Evolutionary conservation across 2,329 filamentous ascomycete genomes (phyloP), one percentile per base, ranked within the genome.

Genomic region (Cladophialophora yegresii): DNA sequence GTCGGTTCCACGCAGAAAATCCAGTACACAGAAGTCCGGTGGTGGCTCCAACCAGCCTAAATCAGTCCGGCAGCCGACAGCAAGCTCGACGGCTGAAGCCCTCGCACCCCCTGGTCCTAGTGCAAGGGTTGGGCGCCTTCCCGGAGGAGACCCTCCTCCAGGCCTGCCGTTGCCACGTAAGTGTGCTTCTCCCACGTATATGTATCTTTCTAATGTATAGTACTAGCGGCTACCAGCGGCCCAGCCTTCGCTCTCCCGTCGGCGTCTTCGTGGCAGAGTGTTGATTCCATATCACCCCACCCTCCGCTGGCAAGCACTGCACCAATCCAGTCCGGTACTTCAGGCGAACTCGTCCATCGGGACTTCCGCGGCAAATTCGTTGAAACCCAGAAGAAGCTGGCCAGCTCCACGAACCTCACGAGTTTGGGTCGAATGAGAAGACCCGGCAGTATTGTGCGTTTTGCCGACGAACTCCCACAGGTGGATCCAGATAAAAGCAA

Each of bases 311-410:
- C 55, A 16, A 50, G 57, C 23, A 60, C 51, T 56, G 68, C 58
- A 63, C 67, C 32, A 62, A 67, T 2, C 45, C 58, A 4, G 53
- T 43, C 57, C 10, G 36, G 10, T 16, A 54, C 23, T 65, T 72
- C n/a, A 10, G 49, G 53, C 16, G 59, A 61, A n/a, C 72, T 79
- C 2, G 76, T 78, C 10, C 73, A 76, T 16, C 74, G 72, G 32
- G 72, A 75, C 54, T 79, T 79, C 63, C 75, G 77, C 3, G 65
- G 71, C 6, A 73, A 71, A 30, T 79, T 79, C 60, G 74, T 73
- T 6, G 74, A 78, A 66, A 71, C 58, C 4, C 69, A 69, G 54
- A 69, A 68, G 40, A 63, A 63, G 32, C 16, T 69, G 32, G 45
- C 62, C 23, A 70, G 67, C 43, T 65, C 61, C 10, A 64, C 66